Percentiles rank a stretch among this genome's conserved stretches.
phyloP scores from a whole-genome alignment of 192 early-diverging fungal genomes.

The Mortierella hygrophila region DNA sequence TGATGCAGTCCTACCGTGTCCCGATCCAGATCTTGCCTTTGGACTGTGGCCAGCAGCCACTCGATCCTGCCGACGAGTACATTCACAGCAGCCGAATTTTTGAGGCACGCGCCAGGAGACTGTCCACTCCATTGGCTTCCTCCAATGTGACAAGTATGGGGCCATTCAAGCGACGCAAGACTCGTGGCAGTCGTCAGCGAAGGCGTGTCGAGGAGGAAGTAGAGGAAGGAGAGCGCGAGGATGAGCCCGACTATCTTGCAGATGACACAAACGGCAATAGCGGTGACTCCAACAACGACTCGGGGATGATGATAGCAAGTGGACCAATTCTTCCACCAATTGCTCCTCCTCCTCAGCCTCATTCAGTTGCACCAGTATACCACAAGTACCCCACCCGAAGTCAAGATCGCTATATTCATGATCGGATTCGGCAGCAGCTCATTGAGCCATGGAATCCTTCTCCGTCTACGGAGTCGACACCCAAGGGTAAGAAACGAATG shows the following conservation, averaged over 20 bases:
- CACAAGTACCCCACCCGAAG: background rate
- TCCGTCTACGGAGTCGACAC: background rate
- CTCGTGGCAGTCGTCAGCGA: background rate
- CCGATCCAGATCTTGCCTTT: constrained; percentile 9
- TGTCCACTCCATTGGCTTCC: no score
- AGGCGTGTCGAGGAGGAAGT: no score
- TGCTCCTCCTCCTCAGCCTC: background rate
- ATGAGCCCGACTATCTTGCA: background rate
- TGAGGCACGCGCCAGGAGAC: background rate
- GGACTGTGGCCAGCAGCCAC: background rate
- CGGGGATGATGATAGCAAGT: background rate
- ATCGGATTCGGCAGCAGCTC: background rate
- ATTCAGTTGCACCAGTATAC: background rate
- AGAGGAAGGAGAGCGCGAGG: background rate
- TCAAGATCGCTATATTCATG: background rate
- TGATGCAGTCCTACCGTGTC: constrained; percentile 30
- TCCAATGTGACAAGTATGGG: background rate
- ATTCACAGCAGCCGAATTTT: constrained; percentile 17
- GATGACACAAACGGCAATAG: background rate
- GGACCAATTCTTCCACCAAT: background rate
- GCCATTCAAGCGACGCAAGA: background rate
- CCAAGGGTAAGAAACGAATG: background rate
- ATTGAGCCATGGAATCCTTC: background rate
- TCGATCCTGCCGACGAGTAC: constrained; percentile 37
- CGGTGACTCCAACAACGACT: background rate